Base-by-base conservation (phyloP, 148 eudicot genomes). In the Amaranthus hypochondriacus region DNA sequence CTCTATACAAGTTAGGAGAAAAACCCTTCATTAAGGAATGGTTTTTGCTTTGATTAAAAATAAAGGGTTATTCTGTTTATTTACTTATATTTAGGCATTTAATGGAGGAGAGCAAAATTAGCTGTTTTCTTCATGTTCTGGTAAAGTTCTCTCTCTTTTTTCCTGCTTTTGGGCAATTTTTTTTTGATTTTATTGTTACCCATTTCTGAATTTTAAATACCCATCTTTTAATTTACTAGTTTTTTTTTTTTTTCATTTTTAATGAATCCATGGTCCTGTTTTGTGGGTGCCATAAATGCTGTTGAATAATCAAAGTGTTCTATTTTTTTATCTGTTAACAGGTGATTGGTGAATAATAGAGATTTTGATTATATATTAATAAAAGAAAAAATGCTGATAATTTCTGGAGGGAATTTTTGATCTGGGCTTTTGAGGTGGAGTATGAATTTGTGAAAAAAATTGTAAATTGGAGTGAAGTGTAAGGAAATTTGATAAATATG, bases 101-200 rank as follows among this genome's bases (percentile, higher is more conserved):
- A 44, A 79, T 79, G 73, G 81, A 14, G 43, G 78, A 56, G 68
- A 65, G 75, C 52, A 70, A 75, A 70, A 79, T 75, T 79, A 57
- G 82, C 48, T 75, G 66, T 69, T 79, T 79, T 62, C 79, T 80
- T 80, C 61, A 66, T 80, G 42, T 66, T 66, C 62, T 70, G 82
- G 79, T 75, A 42, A 66, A n/a, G 58, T 59, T 79, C 28, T 71
- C 42, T 70, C 68, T 46, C n/a, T 14, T 51, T 39, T 7, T 49
- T 53, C 6, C n/a, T 6, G 46, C 48, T 43, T 61, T 68, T 55
- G 3, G 28, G 56, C 69, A 46, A 56, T 58, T 66, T 9, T 21
- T 18, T 44, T 78, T 73, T 21, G 42, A 43, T 73, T 60, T 69
- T 48, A 70, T 44, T 18, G 15, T 64, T 44, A 21, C 11, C 3